These are phyloP conservation scores for Ogataea nonfermentans DNA, from an alignment of 805 yeast species.

Conservation along the genomic window DNA sequence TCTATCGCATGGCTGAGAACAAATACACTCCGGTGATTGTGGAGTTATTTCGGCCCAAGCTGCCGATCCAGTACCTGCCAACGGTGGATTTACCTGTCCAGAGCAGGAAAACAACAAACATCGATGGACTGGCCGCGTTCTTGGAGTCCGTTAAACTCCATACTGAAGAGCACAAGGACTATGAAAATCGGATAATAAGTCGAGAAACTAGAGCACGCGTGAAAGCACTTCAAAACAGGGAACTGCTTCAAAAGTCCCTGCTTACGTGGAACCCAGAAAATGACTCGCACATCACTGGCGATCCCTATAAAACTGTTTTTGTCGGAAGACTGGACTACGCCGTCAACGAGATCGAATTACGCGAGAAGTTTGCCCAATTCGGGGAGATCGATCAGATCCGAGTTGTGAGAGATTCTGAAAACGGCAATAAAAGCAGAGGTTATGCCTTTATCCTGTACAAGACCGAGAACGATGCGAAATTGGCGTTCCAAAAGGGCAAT, in stretches of 20 bases:
- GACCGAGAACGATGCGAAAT: conserved; percentile 54
- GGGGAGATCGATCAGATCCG: conserved; percentile 69
- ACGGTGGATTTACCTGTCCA: conserved; percentile 52
- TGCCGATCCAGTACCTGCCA: conserved; percentile 49
- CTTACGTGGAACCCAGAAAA: conserved; percentile 51
- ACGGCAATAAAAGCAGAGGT: conserved; percentile 59
- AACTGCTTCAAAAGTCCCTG: conserved; percentile 36
- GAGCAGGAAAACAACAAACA: conserved; percentile 43
- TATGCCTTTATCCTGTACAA: conserved; percentile 81
- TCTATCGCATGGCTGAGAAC: conserved; percentile 18
- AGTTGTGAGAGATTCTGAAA: conserved; percentile 50
- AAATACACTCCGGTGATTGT: conserved; percentile 37
- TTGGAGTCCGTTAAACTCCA: conserved; percentile 31
- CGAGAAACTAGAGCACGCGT: conserved; percentile 28
- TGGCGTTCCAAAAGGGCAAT: conserved; percentile 60
- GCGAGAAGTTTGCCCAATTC: conserved; percentile 55
- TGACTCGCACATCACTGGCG: conserved; percentile 61
- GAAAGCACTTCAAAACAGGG: conserved; percentile 22
- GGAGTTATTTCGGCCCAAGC: conserved; percentile 54
- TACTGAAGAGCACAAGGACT: conserved; percentile 25
- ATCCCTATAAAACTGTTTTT: conserved; percentile 78
- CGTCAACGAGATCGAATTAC: conserved; percentile 65
- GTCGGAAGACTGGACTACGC: conserved; percentile 68
- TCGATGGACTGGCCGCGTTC: conserved; percentile 45
- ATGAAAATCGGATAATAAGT: conserved; percentile 17